Conservation (phyloP, 2,329 filamentous ascomycete species). For the Cytospora paraplurivora region DNA sequence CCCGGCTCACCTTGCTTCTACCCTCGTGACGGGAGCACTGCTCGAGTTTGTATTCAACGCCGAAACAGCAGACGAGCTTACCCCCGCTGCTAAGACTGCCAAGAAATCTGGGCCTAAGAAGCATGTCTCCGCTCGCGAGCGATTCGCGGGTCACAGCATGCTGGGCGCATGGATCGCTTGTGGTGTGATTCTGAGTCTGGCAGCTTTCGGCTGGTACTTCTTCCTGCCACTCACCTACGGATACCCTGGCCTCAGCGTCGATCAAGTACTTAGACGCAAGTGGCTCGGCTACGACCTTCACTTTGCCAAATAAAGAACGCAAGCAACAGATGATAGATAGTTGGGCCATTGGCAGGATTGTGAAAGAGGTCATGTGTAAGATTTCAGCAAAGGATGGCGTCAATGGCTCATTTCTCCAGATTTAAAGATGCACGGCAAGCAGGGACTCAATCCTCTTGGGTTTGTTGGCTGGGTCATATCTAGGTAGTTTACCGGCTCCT, state of each 20-base stretch:
- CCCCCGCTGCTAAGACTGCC: conserved; percentile 45
- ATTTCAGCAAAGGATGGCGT: conserved; percentile 15
- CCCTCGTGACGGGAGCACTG: conserved; percentile 85
- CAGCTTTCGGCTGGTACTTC: conserved; percentile 82
- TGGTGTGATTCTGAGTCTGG: conserved; percentile 66
- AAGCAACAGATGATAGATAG: not conserved
- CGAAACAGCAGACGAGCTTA: conserved; percentile 66
- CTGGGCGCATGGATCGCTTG: conserved; percentile 77
- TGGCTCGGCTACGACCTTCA: conserved; percentile 98
- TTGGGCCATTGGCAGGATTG: conserved; percentile 1
- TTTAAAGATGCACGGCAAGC: not conserved
- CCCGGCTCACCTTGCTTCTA: conserved; percentile 88
- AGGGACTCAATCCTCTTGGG: not conserved
- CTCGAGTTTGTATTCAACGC: conserved; percentile 96
- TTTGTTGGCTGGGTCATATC: not conserved
- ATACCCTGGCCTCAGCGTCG: conserved; percentile 80
- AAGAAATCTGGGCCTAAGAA: conserved; percentile 55
- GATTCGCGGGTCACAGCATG: conserved; percentile 78
- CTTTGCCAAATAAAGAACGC: conserved; percentile 82
- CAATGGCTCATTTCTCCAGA: conserved; percentile 1
- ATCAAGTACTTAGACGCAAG: conserved; percentile 80
- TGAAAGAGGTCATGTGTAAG: conserved; percentile 13
- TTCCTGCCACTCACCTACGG: conserved; percentile 96
- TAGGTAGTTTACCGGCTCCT: not conserved
- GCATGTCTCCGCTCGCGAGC: conserved; percentile 77